Evolutionary conservation across 2,329 filamentous ascomycete species (phyloP), one percentile per base, ranked within the genome.

Genomic region (Claviceps humidiphila): DNA sequence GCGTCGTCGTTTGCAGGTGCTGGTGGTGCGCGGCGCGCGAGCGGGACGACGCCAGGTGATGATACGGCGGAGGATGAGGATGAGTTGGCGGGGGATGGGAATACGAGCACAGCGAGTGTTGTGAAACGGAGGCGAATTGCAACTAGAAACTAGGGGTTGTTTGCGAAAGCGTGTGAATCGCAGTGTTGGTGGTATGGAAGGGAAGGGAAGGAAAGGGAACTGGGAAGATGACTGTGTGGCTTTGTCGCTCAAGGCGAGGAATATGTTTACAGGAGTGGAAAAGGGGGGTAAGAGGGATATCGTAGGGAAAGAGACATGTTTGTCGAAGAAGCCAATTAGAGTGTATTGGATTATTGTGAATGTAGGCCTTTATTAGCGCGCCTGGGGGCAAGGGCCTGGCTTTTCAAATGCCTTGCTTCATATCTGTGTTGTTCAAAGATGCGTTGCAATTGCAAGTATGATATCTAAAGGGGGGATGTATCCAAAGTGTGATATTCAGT

Each of bases 1-100:
- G 14, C 20, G 2, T 44, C 40, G 16, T 16, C 40, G 8, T n/a
- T n/a, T 17, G 40, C 38, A 2, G 22, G 22, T 30, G 13, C 14
- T 8, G 22, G 22, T 46, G 24, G 11, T 30, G 16, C 14, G 13
- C 62, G 68, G 42, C 66, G 65, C 39, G 61, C 63, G 3, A 71
- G 69, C 49, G 66, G 68, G 9, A 67, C 68, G 9, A 68, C 66
- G 2, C 66, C 67, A 2, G 72, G 71, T 2, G 74, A 76, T 47
- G 69, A 71, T 51, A 75, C 68, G 24, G 70, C 67, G 2, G 74
- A 76, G 51, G 74, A 76, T 14, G 72, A 76, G 47, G 74, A 77
- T 47, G 74, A 76, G 52, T 60, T 68, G 54, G 64, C 66, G 3
- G 70, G 67, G 3, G 74, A 77, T 45, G 69, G 62, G 6, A 67